Percentiles rank a stretch among this genome's conserved stretches.
phyloP scores from a whole-genome alignment of 805 yeast genomes.

The Scheffersomyces ergatensis region DNA sequence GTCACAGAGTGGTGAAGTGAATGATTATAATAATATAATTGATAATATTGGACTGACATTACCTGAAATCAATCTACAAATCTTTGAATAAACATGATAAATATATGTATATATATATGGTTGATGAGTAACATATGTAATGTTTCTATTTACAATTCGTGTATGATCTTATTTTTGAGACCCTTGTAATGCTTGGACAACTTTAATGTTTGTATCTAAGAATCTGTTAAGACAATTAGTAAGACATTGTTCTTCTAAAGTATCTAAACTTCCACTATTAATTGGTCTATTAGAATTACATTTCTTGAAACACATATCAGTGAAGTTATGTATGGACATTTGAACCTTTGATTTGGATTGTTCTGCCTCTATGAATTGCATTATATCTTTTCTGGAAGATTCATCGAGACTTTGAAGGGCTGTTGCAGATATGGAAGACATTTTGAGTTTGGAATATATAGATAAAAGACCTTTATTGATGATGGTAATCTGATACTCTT shows the following conservation, averaged over 20 bases:
- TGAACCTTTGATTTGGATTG: slow-evolving; percentile 86
- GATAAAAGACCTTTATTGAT: too few relatives aligned
- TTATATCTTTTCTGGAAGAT: slow-evolving; percentile 66
- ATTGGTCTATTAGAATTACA: slow-evolving; percentile 56
- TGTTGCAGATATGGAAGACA: slow-evolving; percentile 35
- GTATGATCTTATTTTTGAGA: slow-evolving; percentile 11
- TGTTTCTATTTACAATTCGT: too few relatives aligned
- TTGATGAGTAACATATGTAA: too few relatives aligned
- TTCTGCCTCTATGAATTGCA: slow-evolving; percentile 76
- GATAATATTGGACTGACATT: neutral
- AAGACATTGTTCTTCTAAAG: slow-evolving; percentile 69
- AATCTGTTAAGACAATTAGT: slow-evolving; percentile 81
- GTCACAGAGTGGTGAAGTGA: neutral
- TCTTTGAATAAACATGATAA: neutral
- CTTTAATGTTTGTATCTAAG: slow-evolving; percentile 81
- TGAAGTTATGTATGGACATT: slow-evolving; percentile 80
- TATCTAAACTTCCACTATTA: slow-evolving; percentile 47
- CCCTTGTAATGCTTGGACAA: slow-evolving; percentile 58
- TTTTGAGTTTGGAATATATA: too few relatives aligned
- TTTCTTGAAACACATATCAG: slow-evolving; percentile 87
- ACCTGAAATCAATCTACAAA: neutral
- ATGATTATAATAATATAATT: neutral
- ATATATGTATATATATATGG: neutral
- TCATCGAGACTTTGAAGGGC: slow-evolving; percentile 54
- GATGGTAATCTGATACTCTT: too few relatives aligned